These are phyloP conservation scores for Paraconiothyrium sp. DNA, from an alignment of 2,329 filamentous ascomycete genomes.

Conservation along the genomic window DNA sequence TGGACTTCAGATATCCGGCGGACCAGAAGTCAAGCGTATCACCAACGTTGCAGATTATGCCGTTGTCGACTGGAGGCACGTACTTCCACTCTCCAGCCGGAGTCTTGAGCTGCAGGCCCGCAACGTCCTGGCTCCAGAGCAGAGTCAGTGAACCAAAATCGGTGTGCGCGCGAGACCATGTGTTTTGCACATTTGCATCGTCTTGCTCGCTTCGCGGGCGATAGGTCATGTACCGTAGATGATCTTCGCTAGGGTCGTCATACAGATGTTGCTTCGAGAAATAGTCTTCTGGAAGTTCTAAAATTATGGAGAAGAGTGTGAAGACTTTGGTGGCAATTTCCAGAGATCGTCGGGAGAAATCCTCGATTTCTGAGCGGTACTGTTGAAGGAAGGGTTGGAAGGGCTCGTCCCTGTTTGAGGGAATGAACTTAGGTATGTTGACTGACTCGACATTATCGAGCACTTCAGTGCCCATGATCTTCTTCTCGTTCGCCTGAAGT, in stretches of 20 bases:
- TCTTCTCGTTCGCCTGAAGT: constrained; percentile 40
- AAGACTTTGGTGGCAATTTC: constrained; percentile 48
- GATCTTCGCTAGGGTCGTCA: constrained; percentile 49
- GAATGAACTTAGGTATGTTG: constrained; percentile 47
- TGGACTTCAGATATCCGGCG: constrained; percentile 58
- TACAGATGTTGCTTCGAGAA: constrained; percentile 51
- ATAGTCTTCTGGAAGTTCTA: constrained; percentile 51
- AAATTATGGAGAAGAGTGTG: constrained; percentile 51
- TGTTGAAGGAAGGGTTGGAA: constrained; percentile 40
- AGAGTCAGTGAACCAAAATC: constrained; percentile 60
- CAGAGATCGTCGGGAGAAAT: constrained; percentile 37
- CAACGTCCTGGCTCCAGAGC: constrained; percentile 59
- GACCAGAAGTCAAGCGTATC: constrained; percentile 54
- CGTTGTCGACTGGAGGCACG: constrained; percentile 56
- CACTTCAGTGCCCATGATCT: constrained; percentile 40
- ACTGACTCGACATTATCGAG: constrained; percentile 46
- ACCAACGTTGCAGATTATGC: constrained; percentile 61
- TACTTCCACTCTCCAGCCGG: constrained; percentile 58
- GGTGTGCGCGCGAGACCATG: constrained; percentile 60
- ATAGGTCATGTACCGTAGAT: constrained; percentile 56
- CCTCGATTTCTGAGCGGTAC: constrained; percentile 37
- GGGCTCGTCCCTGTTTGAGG: constrained; percentile 33
- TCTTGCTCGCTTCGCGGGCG: constrained; percentile 50
- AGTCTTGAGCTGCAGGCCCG: constrained; percentile 59
- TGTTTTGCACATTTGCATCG: constrained; percentile 49